A percentile compares a stretch with the other conserved stretches of the same genome.
These are phyloP conservation scores for Nematodospora anomalae DNA, from an alignment of 1,139 yeast species.

Conservation along the genomic window DNA sequence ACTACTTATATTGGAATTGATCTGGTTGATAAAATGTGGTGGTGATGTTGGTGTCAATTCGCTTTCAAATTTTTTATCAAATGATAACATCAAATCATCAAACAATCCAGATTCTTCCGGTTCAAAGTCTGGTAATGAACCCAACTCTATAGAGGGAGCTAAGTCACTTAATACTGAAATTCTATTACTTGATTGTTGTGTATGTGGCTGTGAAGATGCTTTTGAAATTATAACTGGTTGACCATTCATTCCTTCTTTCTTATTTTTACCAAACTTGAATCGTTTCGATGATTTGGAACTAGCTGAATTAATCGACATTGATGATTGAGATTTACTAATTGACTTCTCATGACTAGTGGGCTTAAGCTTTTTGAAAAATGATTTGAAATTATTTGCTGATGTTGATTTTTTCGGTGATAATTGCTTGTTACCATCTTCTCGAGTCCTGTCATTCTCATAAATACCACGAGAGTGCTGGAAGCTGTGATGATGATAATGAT, in stretches of 20 bases:
- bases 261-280: not conserved
- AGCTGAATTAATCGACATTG: not conserved
- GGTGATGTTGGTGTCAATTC: slow-evolving; percentile 19
- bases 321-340: slow-evolving; percentile 1
- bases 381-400: slow-evolving; percentile 10
- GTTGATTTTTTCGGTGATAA: slow-evolving; percentile 3
- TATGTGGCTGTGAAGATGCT: slow-evolving; percentile 2
- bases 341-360: slow-evolving; percentile 8
- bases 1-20: slow-evolving; percentile 1
- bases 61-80: slow-evolving; percentile 27
- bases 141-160: slow-evolving; percentile 14
- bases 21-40: slow-evolving; percentile 13
- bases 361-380: slow-evolving; percentile 13
- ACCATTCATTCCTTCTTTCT: not conserved
- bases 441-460: not conserved
- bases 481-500: not conserved
- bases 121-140: slow-evolving; percentile 33
- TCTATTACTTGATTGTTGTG: slow-evolving; percentile 6
- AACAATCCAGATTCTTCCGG: slow-evolving; percentile 31
- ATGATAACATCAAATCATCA: slow-evolving; percentile 34
- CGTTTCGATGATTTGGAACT: not conserved
- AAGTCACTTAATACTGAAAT: slow-evolving; percentile 14
- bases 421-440: not conserved
- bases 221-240: not conserved
- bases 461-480: slow-evolving; percentile 1